A percentile compares a stretch with the other conserved stretches of the same genome.
Conservation (phyloP, 345 rosid genomes). For the Heritiera littoralis region DNA sequence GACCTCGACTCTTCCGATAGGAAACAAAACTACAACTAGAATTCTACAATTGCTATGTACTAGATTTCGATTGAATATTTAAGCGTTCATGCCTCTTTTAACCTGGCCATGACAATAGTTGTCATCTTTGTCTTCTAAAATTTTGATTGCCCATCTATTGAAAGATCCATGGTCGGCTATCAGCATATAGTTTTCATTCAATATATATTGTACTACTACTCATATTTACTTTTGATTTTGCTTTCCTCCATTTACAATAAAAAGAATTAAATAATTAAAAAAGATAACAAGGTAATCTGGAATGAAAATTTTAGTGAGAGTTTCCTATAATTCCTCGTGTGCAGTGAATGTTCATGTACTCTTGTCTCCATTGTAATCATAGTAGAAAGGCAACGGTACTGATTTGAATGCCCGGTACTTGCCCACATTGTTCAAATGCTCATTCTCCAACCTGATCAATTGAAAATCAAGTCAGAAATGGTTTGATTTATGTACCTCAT, state of each 20-base stretch:
- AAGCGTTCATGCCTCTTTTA: no score
- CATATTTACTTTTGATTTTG: background rate
- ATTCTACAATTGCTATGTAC: no score
- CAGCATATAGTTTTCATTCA: background rate
- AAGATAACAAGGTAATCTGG: background rate
- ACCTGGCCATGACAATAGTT: no score
- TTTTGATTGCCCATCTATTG: no score
- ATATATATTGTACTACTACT: background rate
- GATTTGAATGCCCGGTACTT: conserved; percentile 78
- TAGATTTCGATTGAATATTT: no score
- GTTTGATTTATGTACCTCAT: background rate
- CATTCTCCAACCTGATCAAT: conserved; percentile 73
- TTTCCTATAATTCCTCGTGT: background rate
- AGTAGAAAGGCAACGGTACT: conserved; percentile 69
- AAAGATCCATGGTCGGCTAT: no score
- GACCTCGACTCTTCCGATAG: background rate
- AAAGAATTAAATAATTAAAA: background rate
- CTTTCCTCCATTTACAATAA: background rate
- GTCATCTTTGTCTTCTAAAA: no score
- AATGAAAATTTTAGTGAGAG: background rate
- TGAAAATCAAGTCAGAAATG: conserved; percentile 6
- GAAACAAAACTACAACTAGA: no score
- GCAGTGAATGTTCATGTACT: background rate
- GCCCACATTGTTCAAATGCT: conserved; percentile 83
- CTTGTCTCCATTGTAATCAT: conserved; percentile 32